phyloP scores from a whole-genome alignment of 768 basidiomycete species.

The Amylocystis lapponica region DNA sequence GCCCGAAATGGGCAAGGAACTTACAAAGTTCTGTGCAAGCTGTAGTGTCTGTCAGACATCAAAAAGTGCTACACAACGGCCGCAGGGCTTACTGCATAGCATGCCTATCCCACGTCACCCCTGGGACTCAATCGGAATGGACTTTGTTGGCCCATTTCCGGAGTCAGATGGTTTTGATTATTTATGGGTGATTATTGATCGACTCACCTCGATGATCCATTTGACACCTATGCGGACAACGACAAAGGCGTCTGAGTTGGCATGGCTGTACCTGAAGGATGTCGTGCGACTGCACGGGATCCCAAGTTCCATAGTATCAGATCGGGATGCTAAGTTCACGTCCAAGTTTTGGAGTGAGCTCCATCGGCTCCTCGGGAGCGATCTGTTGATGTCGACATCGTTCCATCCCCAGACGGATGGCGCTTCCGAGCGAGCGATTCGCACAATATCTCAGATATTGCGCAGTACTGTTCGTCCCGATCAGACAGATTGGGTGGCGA shows the following conservation, averaged over 20 bases:
- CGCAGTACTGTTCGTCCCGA: conserved; percentile 4
- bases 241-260: conserved; percentile 12
- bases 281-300: conserved; percentile 20
- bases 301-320: conserved; percentile 20
- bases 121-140: too few relatives aligned
- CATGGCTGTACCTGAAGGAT: conserved; percentile 10
- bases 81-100: too few relatives aligned
- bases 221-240: conserved; percentile 9
- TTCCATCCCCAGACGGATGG: conserved; percentile 31
- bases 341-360: conserved; percentile 29
- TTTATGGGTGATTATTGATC: conserved; percentile 20
- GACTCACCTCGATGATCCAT: conserved; percentile 17
- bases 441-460: conserved; percentile 11
- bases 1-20: too few relatives aligned
- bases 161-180: conserved; percentile 17
- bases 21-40: too few relatives aligned
- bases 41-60: too few relatives aligned
- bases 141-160: conserved; percentile 35
- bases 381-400: conserved; percentile 23
- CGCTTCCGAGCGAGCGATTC: conserved; percentile 11
- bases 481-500: conserved; percentile 25
- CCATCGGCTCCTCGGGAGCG: conserved; percentile 12
- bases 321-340: conserved; percentile 30
- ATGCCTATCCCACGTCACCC: too few relatives aligned
- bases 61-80: too few relatives aligned